Base-by-base conservation (phyloP, 306 rosid genomes). In the Trichosanthes truncata region DNA sequence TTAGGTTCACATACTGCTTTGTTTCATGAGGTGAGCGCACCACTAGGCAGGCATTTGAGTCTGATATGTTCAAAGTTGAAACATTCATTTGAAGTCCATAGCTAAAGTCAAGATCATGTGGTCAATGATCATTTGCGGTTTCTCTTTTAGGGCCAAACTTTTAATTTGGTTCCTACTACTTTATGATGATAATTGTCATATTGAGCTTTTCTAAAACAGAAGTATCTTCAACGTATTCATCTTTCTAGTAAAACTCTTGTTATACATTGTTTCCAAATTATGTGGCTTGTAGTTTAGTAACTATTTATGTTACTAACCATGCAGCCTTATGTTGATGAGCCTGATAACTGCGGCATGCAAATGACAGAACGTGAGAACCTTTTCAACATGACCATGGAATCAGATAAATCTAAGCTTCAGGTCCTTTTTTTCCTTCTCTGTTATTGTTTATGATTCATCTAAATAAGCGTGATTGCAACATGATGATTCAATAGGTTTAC, bases 1-100 rank as follows among this genome's bases (percentile, higher is more conserved):
- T 74, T 90, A 83, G 98, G 98, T 79, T 94, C 97, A 71, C 80
- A 45, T 45, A 90, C 93, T 38, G 98, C 98, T 48, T 86, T 94
- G 80, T 87, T 94, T 78, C 86, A 94, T 82, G 94, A 94, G 98
- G 98, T 92, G 82, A 89, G 90, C 75, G 72, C 36, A 56, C 61
- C 46, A 21, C 66, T 83, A 6, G 43, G 60, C 12, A 48, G 26
- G 36, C 78, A 29, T 26, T 52, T 48, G 78, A 73, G 23, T n/a
- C 15, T 53, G 65, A 76, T 36, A 55, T 31, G 14, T 76, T 52
- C 11, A 36, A 35, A 76, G 67, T 53, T 52, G 48, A 55, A 55
- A 55, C 43, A 38, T 76, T 60, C 29, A 35, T 41, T 52, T n/a
- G 66, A 76, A 76, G 29, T 76, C 66, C 13, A 4, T 52, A 29